These are phyloP conservation scores for Phanerochaete sordida DNA, from an alignment of 768 basidiomycete species.

Conservation along the genomic window DNA sequence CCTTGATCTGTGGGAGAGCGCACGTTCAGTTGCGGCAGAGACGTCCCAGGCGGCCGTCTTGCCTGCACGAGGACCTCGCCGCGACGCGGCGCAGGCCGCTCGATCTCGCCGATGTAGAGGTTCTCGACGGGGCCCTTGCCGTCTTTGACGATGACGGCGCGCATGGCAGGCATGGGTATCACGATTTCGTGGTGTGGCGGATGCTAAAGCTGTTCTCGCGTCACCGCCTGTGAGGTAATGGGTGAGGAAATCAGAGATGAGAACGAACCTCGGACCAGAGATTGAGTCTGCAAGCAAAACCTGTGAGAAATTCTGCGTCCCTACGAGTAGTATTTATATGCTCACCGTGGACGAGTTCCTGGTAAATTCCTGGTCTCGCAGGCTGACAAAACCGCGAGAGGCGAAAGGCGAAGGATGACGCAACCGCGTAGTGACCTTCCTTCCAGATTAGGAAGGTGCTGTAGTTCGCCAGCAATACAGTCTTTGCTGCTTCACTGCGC, in stretches of 20 bases:
- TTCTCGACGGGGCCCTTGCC: constrained; percentile 73
- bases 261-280: too few relatives aligned
- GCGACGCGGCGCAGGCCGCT: constrained; percentile 53
- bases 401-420: not conserved
- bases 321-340: not conserved
- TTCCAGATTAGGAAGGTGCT: not conserved
- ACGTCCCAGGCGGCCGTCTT: constrained; percentile 7
- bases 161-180: constrained; percentile 44
- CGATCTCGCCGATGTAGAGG: constrained; percentile 70
- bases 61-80: constrained; percentile 82
- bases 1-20: constrained; percentile 50
- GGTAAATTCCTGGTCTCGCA: too few relatives aligned
- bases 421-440: not conserved
- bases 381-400: not conserved
- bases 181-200: not conserved
- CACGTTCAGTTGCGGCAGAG: not conserved
- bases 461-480: too few relatives aligned
- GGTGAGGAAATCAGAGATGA: too few relatives aligned
- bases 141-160: constrained; percentile 74
- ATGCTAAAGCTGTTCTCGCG: not conserved
- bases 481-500: too few relatives aligned
- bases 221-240: too few relatives aligned
- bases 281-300: too few relatives aligned
- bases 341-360: too few relatives aligned
- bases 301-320: too few relatives aligned